phyloP scores from a whole-genome alignment of 345 rosid genomes.

The Anacardium occidentale region DNA sequence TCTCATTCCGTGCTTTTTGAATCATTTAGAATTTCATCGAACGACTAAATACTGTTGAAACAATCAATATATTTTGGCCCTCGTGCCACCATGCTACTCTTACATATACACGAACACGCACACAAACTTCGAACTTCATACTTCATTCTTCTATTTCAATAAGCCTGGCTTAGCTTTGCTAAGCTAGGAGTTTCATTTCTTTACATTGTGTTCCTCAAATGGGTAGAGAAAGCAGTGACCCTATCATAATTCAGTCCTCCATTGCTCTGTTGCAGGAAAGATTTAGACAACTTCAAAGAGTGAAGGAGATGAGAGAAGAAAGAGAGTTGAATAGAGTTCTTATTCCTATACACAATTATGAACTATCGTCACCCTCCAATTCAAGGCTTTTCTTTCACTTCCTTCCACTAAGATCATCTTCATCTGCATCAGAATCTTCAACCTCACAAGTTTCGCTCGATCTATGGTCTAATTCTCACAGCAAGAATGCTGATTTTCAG shows the following conservation, averaged over 20 bases:
- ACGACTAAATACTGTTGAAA: slow-evolving; percentile 33
- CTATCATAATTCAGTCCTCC: slow-evolving; percentile 52
- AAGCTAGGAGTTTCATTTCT: too few species aligned
- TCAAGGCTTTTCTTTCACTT: slow-evolving; percentile 44
- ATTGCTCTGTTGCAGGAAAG: slow-evolving; percentile 76
- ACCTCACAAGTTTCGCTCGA: slow-evolving; percentile 28
- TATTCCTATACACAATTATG: too few species aligned
- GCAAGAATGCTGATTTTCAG: slow-evolving; percentile 12
- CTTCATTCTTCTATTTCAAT: background rate
- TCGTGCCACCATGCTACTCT: too few species aligned
- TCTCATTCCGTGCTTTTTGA: slow-evolving; percentile 34
- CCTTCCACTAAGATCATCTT: slow-evolving; percentile 32
- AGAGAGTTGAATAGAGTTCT: slow-evolving; percentile 42
- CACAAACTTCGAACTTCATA: too few species aligned
- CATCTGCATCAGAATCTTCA: background rate
- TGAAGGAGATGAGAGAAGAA: slow-evolving; percentile 62
- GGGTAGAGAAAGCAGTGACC: slow-evolving; percentile 44
- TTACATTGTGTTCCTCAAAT: slow-evolving; percentile 18
- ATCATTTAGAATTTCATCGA: slow-evolving; percentile 48
- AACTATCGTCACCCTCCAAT: slow-evolving; percentile 36
- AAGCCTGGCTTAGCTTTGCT: too few species aligned
- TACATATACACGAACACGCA: slow-evolving; percentile 3
- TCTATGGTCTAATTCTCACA: slow-evolving; percentile 22
- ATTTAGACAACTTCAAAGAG: slow-evolving; percentile 59
- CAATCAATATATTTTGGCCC: slow-evolving; percentile 14